These are phyloP conservation scores for Trifolium repens DNA, from an alignment of 306 rosid genomes.

Conservation along the genomic window DNA sequence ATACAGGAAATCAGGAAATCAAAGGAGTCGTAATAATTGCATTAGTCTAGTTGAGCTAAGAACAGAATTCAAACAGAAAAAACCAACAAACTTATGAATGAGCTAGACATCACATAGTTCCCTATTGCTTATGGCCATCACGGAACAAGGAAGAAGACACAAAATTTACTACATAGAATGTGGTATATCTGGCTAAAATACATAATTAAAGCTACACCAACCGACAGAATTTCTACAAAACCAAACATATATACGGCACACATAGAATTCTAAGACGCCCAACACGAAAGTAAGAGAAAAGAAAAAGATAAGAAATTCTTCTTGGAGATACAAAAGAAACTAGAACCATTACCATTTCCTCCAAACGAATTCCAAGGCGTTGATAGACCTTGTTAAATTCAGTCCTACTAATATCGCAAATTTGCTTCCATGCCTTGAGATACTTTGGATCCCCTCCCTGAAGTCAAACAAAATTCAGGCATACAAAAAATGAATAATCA, in stretches of 20 bases:
- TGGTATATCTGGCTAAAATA: not conserved
- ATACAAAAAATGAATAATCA: constrained; percentile 12
- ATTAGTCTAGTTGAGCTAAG: not conserved
- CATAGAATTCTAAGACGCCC: not conserved
- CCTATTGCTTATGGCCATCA: not conserved
- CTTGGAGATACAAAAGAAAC: not conserved
- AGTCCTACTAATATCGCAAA: constrained; percentile 79
- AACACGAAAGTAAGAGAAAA: not conserved
- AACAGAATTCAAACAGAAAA: constrained; percentile 2
- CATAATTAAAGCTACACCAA: not conserved
- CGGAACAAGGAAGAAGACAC: not conserved
- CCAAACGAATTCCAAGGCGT: constrained; percentile 56
- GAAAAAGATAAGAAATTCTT: constrained; percentile 4
- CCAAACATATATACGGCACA: not conserved
- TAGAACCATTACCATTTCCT: constrained; percentile 23
- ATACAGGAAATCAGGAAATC: not conserved
- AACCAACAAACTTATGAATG: not conserved
- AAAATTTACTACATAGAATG: not conserved
- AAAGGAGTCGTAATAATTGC: not conserved
- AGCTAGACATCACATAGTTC: not conserved
- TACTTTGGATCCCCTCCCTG: constrained; percentile 82
- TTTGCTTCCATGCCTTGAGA: constrained; percentile 74
- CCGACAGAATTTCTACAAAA: not conserved
- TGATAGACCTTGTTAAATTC: constrained; percentile 84
- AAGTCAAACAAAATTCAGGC: constrained; percentile 30